Evolutionary conservation across 805 yeast genomes (phyloP).

Genomic region (Sugiyamaella smithiae): DNA sequence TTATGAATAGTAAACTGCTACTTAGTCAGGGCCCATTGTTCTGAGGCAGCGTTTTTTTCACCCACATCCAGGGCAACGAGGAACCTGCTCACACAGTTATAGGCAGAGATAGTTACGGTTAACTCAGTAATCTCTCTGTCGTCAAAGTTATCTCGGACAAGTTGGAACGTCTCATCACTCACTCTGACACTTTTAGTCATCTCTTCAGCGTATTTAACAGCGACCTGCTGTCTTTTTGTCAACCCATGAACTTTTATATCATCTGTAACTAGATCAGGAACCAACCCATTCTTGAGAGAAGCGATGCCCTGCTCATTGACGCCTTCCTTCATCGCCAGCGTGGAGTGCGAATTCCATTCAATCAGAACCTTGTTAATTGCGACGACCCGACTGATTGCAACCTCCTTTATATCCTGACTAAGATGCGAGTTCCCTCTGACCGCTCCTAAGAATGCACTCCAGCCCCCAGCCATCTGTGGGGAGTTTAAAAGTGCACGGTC

Average conservation of each 20-base stretch:
- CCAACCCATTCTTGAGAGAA: neutral
- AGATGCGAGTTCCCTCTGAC: conserved; percentile 6
- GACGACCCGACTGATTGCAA: conserved; percentile 11
- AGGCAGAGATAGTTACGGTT: conserved; percentile 5
- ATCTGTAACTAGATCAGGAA: neutral
- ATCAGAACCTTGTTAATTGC: conserved; percentile 5
- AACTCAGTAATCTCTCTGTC: conserved; percentile 7
- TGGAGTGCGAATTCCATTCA: conserved; percentile 7
- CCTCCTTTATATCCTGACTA: conserved; percentile 6
- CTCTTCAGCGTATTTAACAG: conserved; percentile 3
- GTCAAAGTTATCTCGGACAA: conserved; percentile 1
- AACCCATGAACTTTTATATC: neutral
- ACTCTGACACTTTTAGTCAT: conserved; percentile 7
- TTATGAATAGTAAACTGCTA: too few species aligned
- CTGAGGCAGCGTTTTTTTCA: conserved; percentile 4
- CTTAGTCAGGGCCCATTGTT: neutral
- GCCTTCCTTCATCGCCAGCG: conserved; percentile 3
- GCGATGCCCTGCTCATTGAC: neutral
- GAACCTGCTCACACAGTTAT: conserved; percentile 10
- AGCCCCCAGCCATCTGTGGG: conserved; percentile 8
- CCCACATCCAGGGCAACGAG: conserved; percentile 13
- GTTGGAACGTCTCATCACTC: neutral
- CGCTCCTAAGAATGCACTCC: conserved; percentile 10
- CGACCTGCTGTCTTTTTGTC: neutral
- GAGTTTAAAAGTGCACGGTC: conserved; percentile 6